Evolutionary conservation across 2,329 filamentous ascomycete genomes (phyloP).

Genomic region (Stromatinia cepivora): DNA sequence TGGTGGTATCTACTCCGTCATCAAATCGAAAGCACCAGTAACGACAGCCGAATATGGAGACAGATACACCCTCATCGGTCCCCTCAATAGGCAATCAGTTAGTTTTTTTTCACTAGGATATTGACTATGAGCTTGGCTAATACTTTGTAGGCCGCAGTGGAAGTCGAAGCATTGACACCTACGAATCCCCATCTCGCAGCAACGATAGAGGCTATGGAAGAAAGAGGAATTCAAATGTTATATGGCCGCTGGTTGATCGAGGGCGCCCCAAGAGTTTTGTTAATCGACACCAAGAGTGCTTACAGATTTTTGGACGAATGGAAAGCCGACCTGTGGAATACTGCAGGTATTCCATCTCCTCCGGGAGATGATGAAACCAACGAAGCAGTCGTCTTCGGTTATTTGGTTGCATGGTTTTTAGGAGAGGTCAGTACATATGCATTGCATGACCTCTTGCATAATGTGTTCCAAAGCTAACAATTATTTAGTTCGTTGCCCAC

Average conservation of each 20-base stretch:
- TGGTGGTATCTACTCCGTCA: constrained; percentile 97
- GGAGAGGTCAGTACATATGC: constrained; percentile 69
- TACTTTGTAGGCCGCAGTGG: constrained; percentile 75
- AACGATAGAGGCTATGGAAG: constrained; percentile 90
- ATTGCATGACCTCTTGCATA: neutral
- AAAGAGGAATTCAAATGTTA: constrained; percentile 83
- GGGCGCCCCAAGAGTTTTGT: constrained; percentile 86
- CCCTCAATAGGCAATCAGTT: constrained; percentile 88
- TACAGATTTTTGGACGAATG: constrained; percentile 92
- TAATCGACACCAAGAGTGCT: constrained; percentile 93
- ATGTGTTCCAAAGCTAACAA: constrained; percentile 24
- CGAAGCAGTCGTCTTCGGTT: constrained; percentile 96
- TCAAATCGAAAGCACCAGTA: constrained; percentile 98
- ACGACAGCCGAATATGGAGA: constrained; percentile 99
- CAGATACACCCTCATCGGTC: constrained; percentile 91
- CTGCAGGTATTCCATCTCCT: constrained; percentile 89
- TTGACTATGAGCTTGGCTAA: constrained; percentile 31
- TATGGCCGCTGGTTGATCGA: constrained; percentile 98
- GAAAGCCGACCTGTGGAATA: constrained; percentile 95
- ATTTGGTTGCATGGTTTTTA: constrained; percentile 95
- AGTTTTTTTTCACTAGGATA: constrained; percentile 40
- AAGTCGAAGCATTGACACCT: constrained; percentile 91
- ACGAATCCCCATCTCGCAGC: constrained; percentile 74
- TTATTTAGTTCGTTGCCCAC: constrained; percentile 78
- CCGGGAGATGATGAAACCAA: constrained; percentile 92